Conservation (phyloP, 1,139 yeast species). For the Diutina mesorugosa region DNA sequence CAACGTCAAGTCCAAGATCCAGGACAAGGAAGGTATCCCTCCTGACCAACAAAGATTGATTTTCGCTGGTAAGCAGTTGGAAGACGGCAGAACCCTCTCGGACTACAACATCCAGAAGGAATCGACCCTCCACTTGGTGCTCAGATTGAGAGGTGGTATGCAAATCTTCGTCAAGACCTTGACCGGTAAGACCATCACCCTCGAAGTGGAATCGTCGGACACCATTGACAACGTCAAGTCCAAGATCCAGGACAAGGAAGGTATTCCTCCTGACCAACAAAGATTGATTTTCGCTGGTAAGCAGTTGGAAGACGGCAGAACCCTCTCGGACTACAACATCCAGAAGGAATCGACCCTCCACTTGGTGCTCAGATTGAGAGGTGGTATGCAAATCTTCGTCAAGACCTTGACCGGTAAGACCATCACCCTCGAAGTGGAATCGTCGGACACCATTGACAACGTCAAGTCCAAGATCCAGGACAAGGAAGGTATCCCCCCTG, state of each 20-base stretch:
- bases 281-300: slow-evolving; percentile 10
- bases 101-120: slow-evolving; percentile 4
- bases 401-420: slow-evolving; percentile 70
- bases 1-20: slow-evolving; percentile 9
- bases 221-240: slow-evolving; percentile 10
- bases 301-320: slow-evolving; percentile 11
- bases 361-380: slow-evolving; percentile 44
- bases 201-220: slow-evolving; percentile 10
- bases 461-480: slow-evolving; percentile 90
- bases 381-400: slow-evolving; percentile 74
- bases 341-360: slow-evolving; percentile 19
- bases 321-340: slow-evolving; percentile 10
- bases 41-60: slow-evolving; percentile 10
- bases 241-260: slow-evolving; percentile 10
- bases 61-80: slow-evolving; percentile 11
- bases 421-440: slow-evolving; percentile 89
- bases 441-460: slow-evolving; percentile 88
- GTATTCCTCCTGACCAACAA: slow-evolving; percentile 10
- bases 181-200: slow-evolving; percentile 10
- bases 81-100: slow-evolving; percentile 10
- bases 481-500: slow-evolving; percentile 93
- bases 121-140: not conserved
- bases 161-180: slow-evolving; percentile 10
- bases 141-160: slow-evolving; percentile 6
- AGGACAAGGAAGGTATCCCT: slow-evolving; percentile 10